A percentile compares a stretch with the other conserved stretches of the same genome.
phyloP scores from a whole-genome alignment of 352 stramenopile genomes.

The Phytopythium vexans region DNA sequence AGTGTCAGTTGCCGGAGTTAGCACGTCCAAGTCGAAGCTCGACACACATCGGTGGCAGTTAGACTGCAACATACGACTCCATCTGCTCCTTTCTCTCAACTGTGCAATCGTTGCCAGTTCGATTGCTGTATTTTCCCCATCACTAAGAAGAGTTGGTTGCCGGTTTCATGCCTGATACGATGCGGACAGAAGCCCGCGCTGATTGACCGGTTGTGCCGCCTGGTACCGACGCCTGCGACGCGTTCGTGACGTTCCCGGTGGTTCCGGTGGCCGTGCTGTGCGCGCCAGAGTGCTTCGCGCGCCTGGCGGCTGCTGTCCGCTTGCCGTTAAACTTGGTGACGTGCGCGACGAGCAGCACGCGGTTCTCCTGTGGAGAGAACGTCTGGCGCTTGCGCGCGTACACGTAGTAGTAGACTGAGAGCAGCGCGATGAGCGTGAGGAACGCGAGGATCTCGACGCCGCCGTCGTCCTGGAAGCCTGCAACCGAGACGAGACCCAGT shows the following conservation, averaged over 20 bases:
- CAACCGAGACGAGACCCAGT: conserved; percentile 5
- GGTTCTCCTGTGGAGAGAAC: conserved; percentile 15
- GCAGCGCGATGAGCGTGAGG: conserved; percentile 2
- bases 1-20: too few relatives aligned
- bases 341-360: conserved; percentile 10
- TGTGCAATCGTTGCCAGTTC: too few relatives aligned
- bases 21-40: too few relatives aligned
- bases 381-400: conserved; percentile 15
- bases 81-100: too few relatives aligned
- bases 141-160: too few relatives aligned
- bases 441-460: conserved; percentile 8
- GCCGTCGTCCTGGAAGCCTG: conserved; percentile 10
- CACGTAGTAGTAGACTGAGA: conserved; percentile 15
- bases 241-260: background rate
- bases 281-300: background rate
- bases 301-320: background rate
- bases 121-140: too few relatives aligned
- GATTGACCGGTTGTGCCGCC: too few relatives aligned
- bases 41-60: too few relatives aligned
- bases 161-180: too few relatives aligned
- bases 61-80: too few relatives aligned
- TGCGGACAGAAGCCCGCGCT: too few relatives aligned
- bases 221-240: background rate
- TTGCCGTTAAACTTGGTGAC: conserved; percentile 11
- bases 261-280: background rate